Percentiles rank a stretch among this genome's conserved stretches.
phyloP scores from a whole-genome alignment of 768 basidiomycete genomes.

The Boletus rubropictus region DNA sequence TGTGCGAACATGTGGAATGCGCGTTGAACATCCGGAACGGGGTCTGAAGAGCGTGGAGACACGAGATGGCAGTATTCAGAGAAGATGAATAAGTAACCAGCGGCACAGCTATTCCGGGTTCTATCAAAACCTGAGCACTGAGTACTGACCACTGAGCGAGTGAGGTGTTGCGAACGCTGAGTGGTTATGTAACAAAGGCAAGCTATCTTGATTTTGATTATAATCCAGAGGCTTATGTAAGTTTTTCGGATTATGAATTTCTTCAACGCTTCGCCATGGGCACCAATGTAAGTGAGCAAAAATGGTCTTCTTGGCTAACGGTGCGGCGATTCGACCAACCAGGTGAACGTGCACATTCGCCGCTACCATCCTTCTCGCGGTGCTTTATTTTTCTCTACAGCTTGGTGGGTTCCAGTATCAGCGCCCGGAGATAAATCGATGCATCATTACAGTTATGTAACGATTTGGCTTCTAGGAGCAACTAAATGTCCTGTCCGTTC shows the following conservation, averaged over 20 bases:
- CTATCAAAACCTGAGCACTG: background rate
- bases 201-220: background rate
- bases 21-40: slow-evolving; percentile 28
- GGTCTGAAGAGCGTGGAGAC: slow-evolving; percentile 23
- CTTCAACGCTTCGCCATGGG: background rate
- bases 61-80: slow-evolving; percentile 16
- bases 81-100: slow-evolving; percentile 7
- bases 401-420: slow-evolving; percentile 18
- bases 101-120: slow-evolving; percentile 9
- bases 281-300: background rate
- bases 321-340: background rate
- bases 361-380: background rate
- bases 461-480: background rate
- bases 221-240: background rate
- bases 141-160: background rate
- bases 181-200: slow-evolving; percentile 16
- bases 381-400: slow-evolving; percentile 12
- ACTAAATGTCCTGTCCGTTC: background rate
- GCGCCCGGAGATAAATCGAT: slow-evolving; percentile 4
- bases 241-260: too few relatives aligned
- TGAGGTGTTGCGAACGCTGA: background rate
- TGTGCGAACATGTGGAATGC: slow-evolving; percentile 31
- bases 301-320: background rate
- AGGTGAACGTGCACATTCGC: background rate
- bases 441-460: background rate